Base-by-base conservation (phyloP, 768 basidiomycete genomes). In the Tylopilus balloui region DNA sequence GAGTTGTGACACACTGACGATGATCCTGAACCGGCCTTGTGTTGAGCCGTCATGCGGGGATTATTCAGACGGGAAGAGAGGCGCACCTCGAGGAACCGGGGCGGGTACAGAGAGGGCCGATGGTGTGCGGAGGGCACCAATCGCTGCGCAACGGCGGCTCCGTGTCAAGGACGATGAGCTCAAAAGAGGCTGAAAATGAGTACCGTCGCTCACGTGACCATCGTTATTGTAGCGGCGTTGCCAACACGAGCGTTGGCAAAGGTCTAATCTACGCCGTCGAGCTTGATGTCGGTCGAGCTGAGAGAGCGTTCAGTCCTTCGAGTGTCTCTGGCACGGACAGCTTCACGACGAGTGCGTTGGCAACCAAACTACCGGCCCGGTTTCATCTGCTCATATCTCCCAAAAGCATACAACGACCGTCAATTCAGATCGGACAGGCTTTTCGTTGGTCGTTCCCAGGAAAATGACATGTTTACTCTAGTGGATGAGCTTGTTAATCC, bases 161-260 rank as follows among this genome's bases (percentile, higher is more conserved):
- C 11, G 54, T 41, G 57, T 37, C 39, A 20, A 39, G 39, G 32
- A 58, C 56, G 52, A 48, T 35, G 46, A 28, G 57, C 47, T 13
- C 42, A 20, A 28, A 54, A 54, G 42, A 46, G 48, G 51, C 42
- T 42, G 45, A 48, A 58, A 62, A 47, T 31, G 56, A 57, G 28
- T 27, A 1, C n/a, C 5, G 7, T n/a, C 12, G 48, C 47, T 59
- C 59, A 60, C 59, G 59, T 60, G 59, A 60, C 39, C 32, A 15
- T 3, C 37, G 45, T 41, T 13, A 15, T 3, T 41, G 45, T 41
- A 15, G 14, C 24, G 38, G 42, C 42, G 43, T 44, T 42, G 51
- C 51, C 42, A 51, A 24, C 49, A 44, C 37, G 46, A 42, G n/a
- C 35, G 24, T 7, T 17, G 8, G 34, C n/a, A 34, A 15, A 17